These are phyloP conservation scores for Neonectria hederae DNA, from an alignment of 2,329 filamentous ascomycete genomes.

Conservation along the genomic window DNA sequence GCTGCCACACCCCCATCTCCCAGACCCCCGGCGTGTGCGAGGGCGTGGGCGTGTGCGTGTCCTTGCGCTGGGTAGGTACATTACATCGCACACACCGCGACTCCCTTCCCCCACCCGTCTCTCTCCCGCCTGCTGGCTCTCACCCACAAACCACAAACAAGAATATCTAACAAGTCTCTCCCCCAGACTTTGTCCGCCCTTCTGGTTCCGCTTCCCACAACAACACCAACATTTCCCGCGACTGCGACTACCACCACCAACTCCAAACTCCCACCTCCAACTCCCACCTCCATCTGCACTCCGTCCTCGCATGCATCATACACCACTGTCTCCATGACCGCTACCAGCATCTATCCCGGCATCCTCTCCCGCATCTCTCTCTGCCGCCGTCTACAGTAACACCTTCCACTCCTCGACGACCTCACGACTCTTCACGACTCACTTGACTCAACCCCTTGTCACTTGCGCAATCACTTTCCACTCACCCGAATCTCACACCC, in stretches of 20 bases:
- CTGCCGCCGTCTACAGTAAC: constrained; percentile 29
- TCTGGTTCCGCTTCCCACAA: constrained; percentile 35
- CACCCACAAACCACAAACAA: constrained; percentile 39
- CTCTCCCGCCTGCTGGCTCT: constrained; percentile 29
- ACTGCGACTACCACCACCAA: not conserved
- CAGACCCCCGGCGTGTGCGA: constrained; percentile 10
- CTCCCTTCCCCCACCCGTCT: constrained; percentile 44
- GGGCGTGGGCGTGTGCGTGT: constrained; percentile 30
- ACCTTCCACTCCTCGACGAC: constrained; percentile 24
- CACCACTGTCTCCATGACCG: constrained; percentile 39
- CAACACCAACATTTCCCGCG: constrained; percentile 33
- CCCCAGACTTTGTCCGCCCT: constrained; percentile 36
- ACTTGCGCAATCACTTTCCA: not conserved
- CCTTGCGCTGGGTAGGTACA: constrained; percentile 32
- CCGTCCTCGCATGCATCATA: constrained; percentile 31
- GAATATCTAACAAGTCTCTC: constrained; percentile 42
- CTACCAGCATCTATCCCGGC: constrained; percentile 33
- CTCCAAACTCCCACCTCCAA: constrained; percentile 8
- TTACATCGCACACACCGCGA: constrained; percentile 42
- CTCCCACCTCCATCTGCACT: constrained; percentile 24
- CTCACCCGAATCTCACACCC: constrained; percentile 20
- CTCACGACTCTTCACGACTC: constrained; percentile 11
- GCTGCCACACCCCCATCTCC: constrained; percentile 25
- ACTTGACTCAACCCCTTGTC: not conserved
- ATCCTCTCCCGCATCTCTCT: constrained; percentile 25